Evolutionary conservation across 257 asterid genomes (phyloP), one percentile per base, ranked within the genome.

Genomic region (Ajuga chamaepitys): DNA sequence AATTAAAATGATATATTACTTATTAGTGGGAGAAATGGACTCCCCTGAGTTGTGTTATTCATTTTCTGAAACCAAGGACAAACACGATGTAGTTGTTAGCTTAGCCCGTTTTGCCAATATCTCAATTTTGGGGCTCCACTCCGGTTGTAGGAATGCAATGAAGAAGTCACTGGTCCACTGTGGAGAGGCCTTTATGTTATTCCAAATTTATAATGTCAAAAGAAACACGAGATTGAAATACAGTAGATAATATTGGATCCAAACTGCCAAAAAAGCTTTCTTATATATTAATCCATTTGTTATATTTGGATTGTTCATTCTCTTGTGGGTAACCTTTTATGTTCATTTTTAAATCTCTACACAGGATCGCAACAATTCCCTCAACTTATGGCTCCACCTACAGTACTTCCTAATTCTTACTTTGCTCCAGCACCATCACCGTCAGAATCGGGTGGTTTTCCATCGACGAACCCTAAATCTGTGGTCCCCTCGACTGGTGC

Each of bases 401-500:
- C 95, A 5, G 75, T 76, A 30, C 76, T 82, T 68, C 90, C 87
- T 17, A 75, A 72, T 26, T 74, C 83, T 4, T 16, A 68, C 28
- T 86, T 76, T 77, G 68, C 95, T 51, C 99, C 99, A 0, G 95
- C 97, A 53, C 97, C 97, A 38, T 76, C 97, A 16, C 99, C 99
- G 20, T 72, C 85, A 3, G 88, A 78, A 61, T 42, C 80, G 2
- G 91, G 95, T 2, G 95, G 97, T 42, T 63, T 86, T 42, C 96
- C 96, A 56, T 18, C 77, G 5, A 48, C 64, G 0, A 73, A 59
- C 55, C 92, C 97, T 0, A 66, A 52, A 44, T 67, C 89, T 0
- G 82, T 77, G 5, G 86, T 84, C 56, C 95, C 97, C 32, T 75
- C 92, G 10, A 50, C 95, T 4, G 83, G 90, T 17, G 78, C 78